A percentile compares a stretch with the other conserved stretches of the same genome.
These are phyloP conservation scores for Fusarium nelsonii DNA, from an alignment of 2,329 filamentous ascomycete genomes.

Conservation along the genomic window DNA sequence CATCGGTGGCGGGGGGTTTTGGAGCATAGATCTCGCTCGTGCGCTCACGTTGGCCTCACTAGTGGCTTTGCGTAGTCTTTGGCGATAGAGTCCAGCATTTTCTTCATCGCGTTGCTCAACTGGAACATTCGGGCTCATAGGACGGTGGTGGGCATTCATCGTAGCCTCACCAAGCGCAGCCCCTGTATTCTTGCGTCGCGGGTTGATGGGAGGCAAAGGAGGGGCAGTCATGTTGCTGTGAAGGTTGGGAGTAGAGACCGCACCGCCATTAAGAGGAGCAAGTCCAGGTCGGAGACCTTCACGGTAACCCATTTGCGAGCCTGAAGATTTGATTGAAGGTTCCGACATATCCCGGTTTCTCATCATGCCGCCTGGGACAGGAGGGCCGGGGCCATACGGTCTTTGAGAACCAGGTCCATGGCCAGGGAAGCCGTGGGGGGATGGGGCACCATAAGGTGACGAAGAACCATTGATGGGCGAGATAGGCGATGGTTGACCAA, in stretches of 20 bases:
- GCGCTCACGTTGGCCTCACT: slow-evolving; percentile 56
- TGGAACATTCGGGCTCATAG: slow-evolving; percentile 38
- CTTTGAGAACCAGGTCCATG: slow-evolving; percentile 27
- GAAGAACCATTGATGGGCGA: slow-evolving; percentile 49
- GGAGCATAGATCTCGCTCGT: slow-evolving; percentile 47
- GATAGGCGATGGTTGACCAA: slow-evolving; percentile 60
- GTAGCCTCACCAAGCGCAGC: slow-evolving; percentile 49
- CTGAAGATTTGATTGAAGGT: slow-evolving; percentile 61
- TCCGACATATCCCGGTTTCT: slow-evolving; percentile 65
- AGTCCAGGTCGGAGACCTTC: slow-evolving; percentile 53
- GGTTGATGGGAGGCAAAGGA: slow-evolving; percentile 70
- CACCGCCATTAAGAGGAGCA: slow-evolving; percentile 51
- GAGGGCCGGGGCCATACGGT: slow-evolving; percentile 25
- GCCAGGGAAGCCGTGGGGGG: slow-evolving; percentile 31
- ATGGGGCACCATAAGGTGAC: slow-evolving; percentile 12
- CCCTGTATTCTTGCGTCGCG: slow-evolving; percentile 62
- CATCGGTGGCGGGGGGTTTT: slow-evolving; percentile 45
- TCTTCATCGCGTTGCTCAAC: slow-evolving; percentile 56
- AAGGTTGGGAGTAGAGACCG: slow-evolving; percentile 55
- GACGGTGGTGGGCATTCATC: slow-evolving; percentile 34
- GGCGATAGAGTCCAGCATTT: slow-evolving; percentile 51
- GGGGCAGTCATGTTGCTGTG: slow-evolving; percentile 56
- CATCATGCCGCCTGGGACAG: slow-evolving; percentile 50
- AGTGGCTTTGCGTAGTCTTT: slow-evolving; percentile 58
- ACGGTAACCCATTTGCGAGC: slow-evolving; percentile 58